Evolutionary conservation across 306 rosid genomes (phyloP), one percentile per base, ranked within the genome.

Genomic region (Rosa persica): DNA sequence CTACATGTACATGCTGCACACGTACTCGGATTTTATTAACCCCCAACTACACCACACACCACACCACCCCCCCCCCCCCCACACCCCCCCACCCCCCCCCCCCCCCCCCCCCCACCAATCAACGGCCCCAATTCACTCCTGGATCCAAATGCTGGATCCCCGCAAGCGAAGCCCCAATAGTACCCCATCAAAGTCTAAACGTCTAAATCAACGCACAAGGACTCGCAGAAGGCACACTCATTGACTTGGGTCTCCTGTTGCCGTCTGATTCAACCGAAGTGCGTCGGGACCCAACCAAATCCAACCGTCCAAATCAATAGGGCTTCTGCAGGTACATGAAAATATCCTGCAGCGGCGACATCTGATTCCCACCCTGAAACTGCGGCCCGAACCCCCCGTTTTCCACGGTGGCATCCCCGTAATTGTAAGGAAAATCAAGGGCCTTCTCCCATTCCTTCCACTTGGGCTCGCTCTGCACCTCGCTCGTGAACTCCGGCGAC

Each of bases 381-480:
- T 88, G 93, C 22, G 96, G 8, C 1, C 77, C 86, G 47, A 91
- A 91, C 5, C 85, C 80, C 5, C 85, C 80, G 39, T 27, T 73
- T 7, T 57, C 91, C 17, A 85, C 16, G 1, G 85, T 83, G 87
- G 91, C 71, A 83, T 95, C 93, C 74, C 78, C 15, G 90, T 88
- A 89, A 86, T 88, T 90, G 42, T 73, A 92, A 0, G 87, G 8
- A 69, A 86, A 87, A 1, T 89, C 93, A 3, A 89, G 82, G 79
- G 83, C 76, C 71, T 88, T 95, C 19, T 95, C 96, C 91, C 93
- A 88, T 5, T 92, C 98, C 30, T 76, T 86, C 93, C 90, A 89
- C 83, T 90, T 96, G 1, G 98, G 94, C 78, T 96, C 91, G 81
- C 99, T 96, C 80, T 96, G 97, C 11, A 96, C 99, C 90, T 96